Conservation (phyloP, 306 rosid genomes). For the Prinsepia uniflora region DNA sequence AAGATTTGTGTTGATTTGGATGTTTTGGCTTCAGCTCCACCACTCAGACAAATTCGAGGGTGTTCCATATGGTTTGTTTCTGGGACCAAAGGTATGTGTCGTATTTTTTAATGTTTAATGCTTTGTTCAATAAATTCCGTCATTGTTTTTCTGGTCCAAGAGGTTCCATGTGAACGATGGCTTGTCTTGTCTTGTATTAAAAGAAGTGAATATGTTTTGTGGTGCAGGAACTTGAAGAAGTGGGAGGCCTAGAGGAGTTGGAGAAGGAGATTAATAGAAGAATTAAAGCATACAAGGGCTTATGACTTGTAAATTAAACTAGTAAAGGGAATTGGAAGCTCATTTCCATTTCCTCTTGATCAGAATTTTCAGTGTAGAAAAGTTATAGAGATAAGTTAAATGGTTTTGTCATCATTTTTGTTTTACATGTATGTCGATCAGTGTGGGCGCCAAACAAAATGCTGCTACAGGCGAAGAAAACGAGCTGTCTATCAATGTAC, state of each 20-base stretch:
- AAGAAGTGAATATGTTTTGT: not conserved
- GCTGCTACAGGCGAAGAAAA: too few species aligned
- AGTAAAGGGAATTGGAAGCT: slow-evolving; percentile 1
- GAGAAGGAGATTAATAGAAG: slow-evolving; percentile 78
- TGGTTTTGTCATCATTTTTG: slow-evolving; percentile 10
- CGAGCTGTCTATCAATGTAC: too few species aligned
- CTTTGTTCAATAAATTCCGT: not conserved
- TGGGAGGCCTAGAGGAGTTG: slow-evolving; percentile 78
- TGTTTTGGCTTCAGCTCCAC: slow-evolving; percentile 62
- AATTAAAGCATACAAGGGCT: slow-evolving; percentile 36
- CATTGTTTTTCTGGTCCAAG: not conserved
- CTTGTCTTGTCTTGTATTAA: too few species aligned
- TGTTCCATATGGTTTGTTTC: slow-evolving; percentile 91
- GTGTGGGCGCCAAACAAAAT: too few species aligned
- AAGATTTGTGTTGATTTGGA: slow-evolving; percentile 20
- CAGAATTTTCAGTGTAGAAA: slow-evolving; percentile 24
- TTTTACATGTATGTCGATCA: not conserved
- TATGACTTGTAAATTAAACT: slow-evolving; percentile 5
- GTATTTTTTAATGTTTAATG: not conserved
- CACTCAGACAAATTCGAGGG: slow-evolving; percentile 88
- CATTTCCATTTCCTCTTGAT: slow-evolving; percentile 2
- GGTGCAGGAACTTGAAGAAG: slow-evolving; percentile 87
- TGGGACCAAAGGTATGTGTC: slow-evolving; percentile 81
- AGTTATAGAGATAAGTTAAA: slow-evolving; percentile 13
- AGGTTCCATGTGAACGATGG: too few species aligned